Evolutionary conservation across 441 rosid species (phyloP).

Genomic region (Brassica balearica): DNA sequence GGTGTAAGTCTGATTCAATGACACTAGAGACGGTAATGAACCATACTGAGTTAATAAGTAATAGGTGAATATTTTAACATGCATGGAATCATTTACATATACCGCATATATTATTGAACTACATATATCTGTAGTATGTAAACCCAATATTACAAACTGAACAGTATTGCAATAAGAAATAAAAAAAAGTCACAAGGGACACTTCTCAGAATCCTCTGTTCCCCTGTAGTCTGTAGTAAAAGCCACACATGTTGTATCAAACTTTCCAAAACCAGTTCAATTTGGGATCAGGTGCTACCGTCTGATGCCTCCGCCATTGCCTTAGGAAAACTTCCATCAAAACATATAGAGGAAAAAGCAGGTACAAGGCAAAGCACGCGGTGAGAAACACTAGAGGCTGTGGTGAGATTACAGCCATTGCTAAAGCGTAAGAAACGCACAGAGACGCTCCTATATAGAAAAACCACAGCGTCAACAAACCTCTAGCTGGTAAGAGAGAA

Average conservation of each 20-base stretch:
- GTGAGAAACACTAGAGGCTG: slow-evolving; percentile 9
- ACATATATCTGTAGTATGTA: no score
- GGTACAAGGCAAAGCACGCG: slow-evolving; percentile 6
- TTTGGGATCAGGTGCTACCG: background rate
- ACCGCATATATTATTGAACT: no score
- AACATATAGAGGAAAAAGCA: slow-evolving; percentile 10
- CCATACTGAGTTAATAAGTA: no score
- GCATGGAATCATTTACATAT: no score
- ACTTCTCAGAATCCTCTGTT: no score
- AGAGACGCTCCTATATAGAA: slow-evolving; percentile 3
- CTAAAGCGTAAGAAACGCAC: background rate
- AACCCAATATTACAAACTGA: no score
- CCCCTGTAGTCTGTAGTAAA: background rate
- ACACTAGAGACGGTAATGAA: no score
- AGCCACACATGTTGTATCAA: background rate
- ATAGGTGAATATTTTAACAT: no score
- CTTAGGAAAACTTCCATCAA: slow-evolving; percentile 20
- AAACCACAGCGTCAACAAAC: background rate
- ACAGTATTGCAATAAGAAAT: no score
- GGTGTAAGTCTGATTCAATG: no score
- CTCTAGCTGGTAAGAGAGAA: background rate
- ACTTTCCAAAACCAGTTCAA: slow-evolving; percentile 8
- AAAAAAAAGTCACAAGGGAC: no score
- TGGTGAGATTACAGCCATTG: slow-evolving; percentile 25
- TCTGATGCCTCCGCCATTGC: slow-evolving; percentile 17